Evolutionary conservation across 305 asterid species (phyloP), one percentile per base, ranked within the genome.

Genomic region (Vinca major): DNA sequence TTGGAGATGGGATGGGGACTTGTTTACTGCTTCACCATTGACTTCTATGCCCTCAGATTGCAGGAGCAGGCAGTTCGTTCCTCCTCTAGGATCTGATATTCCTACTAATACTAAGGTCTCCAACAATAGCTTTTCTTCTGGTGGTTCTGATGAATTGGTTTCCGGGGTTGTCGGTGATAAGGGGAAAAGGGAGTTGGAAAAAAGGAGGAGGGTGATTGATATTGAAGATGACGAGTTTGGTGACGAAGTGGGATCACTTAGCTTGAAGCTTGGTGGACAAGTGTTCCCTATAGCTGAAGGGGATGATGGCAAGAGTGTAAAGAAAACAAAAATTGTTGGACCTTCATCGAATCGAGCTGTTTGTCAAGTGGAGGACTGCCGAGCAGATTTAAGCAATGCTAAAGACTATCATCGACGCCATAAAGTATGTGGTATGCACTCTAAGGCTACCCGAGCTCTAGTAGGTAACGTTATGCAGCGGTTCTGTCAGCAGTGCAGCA

Each of bases 401-500:
- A 93, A 93, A 69, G 96, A 91, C 76, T 93, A 91, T 70, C 97
- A 93, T 64, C 75, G 96, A 26, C 76, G 99, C 19, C 99, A 93
- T 74, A 93, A 91, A 84, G 99, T 93, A 51, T 93, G 99, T 56
- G 89, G 83, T 13, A 73, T 84, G 76, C 99, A 91, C 83, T 91
- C 97, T 55, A 91, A 93, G 83, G 90, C 96, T 62, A 75, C 86
- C 7, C 70, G 76, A 70, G 95, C 96, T 63, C 73, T 93, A 74
- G 96, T 91, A 52, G 95, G 88, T 71, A 81, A 80, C 69, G 85
- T 84, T 33, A 62, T 85, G 89, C 99, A 93, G 80, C 82, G 99
- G 47, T 93, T 93, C 75, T 93, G 99, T 84, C 99, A 93, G 78
- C 99, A 91, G 71, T 91, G 99, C 77, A 93, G 99, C 94, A 89